Conservation (phyloP, 176 grass and related monocot species). For the Musa acuminata region DNA sequence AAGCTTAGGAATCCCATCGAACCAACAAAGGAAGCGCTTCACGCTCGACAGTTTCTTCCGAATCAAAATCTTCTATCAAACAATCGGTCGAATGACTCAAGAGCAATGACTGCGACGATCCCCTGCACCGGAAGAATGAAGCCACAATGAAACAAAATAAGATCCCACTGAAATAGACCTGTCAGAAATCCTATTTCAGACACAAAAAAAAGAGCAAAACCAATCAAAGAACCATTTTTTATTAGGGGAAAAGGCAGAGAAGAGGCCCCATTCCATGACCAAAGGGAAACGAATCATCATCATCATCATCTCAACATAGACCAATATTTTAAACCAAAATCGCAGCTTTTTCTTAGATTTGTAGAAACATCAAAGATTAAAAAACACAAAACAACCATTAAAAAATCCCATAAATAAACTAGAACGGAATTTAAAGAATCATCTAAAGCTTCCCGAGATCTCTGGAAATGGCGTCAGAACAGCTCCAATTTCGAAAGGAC, state of each 20-base stretch:
- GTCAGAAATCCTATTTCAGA: background rate
- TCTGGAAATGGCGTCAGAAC: no score
- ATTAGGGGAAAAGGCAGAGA: background rate
- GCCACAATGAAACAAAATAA: conserved; percentile 12
- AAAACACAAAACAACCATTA: no score
- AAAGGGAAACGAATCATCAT: no score
- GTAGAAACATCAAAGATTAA: no score
- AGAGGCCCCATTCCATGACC: no score
- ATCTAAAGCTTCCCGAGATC: no score
- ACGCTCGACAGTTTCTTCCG: background rate
- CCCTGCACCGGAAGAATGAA: conserved; percentile 6
- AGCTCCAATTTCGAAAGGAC: background rate
- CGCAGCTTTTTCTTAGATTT: background rate
- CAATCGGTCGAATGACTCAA: background rate
- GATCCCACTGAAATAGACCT: background rate
- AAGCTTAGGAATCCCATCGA: conserved; percentile 4
- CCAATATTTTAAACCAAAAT: background rate
- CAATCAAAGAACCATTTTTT: conserved; percentile 1
- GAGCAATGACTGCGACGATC: background rate
- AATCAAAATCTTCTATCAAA: background rate
- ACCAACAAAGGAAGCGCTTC: background rate
- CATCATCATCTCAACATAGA: no score
- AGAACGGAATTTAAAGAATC: no score
- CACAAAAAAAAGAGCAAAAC: background rate
- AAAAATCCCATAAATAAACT: no score